Conservation (phyloP, 495 filamentous ascomycete species). For the Saxophila tyrrhenica region DNA sequence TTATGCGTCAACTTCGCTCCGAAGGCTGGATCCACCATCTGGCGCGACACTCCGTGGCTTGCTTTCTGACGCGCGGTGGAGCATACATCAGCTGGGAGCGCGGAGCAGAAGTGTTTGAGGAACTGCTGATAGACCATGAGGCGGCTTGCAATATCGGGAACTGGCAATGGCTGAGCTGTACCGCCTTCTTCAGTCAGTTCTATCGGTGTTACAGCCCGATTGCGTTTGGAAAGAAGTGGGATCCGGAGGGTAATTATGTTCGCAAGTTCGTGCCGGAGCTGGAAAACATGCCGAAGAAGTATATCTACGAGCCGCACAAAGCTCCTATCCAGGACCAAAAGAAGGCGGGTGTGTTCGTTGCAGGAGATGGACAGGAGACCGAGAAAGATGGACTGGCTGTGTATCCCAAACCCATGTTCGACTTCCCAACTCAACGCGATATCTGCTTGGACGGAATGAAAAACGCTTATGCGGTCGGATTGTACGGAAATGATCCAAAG, state of each 20-base stretch:
- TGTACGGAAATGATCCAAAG: slow-evolving; percentile 47
- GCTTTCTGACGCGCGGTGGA: slow-evolving; percentile 60
- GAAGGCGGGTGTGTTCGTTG: slow-evolving; percentile 45
- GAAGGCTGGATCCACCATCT: slow-evolving; percentile 71
- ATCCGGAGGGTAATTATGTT: slow-evolving; percentile 50
- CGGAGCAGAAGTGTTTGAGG: slow-evolving; percentile 63
- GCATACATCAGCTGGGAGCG: slow-evolving; percentile 66
- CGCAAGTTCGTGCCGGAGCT: slow-evolving; percentile 52
- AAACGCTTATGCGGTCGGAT: slow-evolving; percentile 47
- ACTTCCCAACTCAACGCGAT: slow-evolving; percentile 47
- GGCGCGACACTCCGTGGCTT: slow-evolving; percentile 59
- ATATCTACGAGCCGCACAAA: slow-evolving; percentile 65
- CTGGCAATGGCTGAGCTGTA: slow-evolving; percentile 67
- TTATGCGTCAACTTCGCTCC: slow-evolving; percentile 57
- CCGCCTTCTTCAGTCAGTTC: slow-evolving; percentile 55
- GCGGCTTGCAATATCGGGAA: slow-evolving; percentile 57
- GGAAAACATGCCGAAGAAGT: slow-evolving; percentile 46
- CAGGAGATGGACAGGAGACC: slow-evolving; percentile 35
- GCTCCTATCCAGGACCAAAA: slow-evolving; percentile 50
- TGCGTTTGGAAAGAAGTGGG: slow-evolving; percentile 57
- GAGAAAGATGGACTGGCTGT: slow-evolving; percentile 26
- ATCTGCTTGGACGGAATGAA: slow-evolving; percentile 54
- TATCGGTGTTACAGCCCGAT: slow-evolving; percentile 56
- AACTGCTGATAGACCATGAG: slow-evolving; percentile 61
- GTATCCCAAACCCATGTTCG: slow-evolving; percentile 64